phyloP scores from a whole-genome alignment of 148 eudicot genomes.

The Cornus suecica region DNA sequence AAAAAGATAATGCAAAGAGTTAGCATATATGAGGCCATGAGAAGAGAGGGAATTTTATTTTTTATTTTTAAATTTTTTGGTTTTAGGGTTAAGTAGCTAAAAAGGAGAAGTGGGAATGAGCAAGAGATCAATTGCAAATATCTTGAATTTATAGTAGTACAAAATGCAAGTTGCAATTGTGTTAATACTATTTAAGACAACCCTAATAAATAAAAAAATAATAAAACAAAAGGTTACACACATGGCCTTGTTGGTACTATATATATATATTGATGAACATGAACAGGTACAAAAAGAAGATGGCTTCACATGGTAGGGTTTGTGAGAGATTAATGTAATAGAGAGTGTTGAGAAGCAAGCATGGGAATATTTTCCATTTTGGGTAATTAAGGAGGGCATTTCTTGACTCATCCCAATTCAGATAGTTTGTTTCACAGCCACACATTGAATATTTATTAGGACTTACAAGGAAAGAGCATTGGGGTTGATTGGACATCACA shows the following conservation, averaged over 20 bases:
- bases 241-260: constrained; percentile 2
- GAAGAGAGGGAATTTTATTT: not conserved
- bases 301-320: constrained; percentile 12
- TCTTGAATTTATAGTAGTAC: not conserved
- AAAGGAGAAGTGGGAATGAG: not conserved
- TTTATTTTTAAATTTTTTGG: too few relatives aligned
- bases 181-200: constrained; percentile 30
- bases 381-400: constrained; percentile 24
- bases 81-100: not conserved
- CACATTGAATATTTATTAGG: constrained; percentile 6
- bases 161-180: not conserved
- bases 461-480: not conserved
- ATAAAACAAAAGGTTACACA: constrained; percentile 14
- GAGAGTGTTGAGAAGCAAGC: not conserved
- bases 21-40: constrained; percentile 18
- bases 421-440: constrained; percentile 13
- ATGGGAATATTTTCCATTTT: constrained; percentile 34
- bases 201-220: too few relatives aligned
- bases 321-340: not conserved
- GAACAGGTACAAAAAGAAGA: constrained; percentile 2
- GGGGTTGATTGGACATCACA: not conserved
- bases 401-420: constrained; percentile 16
- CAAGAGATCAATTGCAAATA: not conserved
- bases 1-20: constrained; percentile 7
- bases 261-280: not conserved